Evolutionary conservation across 2,329 filamentous ascomycete species (phyloP).

Genomic region (Hymenoscyphus occultus): DNA sequence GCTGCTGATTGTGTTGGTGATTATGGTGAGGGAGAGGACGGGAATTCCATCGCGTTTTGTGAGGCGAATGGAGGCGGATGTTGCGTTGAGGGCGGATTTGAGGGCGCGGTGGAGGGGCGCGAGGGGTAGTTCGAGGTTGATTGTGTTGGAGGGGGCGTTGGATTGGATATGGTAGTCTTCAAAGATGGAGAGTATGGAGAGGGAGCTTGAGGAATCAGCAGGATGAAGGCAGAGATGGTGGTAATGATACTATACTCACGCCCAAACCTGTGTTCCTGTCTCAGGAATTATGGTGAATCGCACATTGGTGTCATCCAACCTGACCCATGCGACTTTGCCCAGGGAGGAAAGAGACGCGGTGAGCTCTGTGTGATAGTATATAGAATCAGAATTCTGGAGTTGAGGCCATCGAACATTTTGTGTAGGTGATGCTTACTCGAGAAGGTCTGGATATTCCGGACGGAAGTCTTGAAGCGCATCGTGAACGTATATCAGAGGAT

Average conservation of each 20-base stretch:
- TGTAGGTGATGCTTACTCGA: constrained; percentile 47
- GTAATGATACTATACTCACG: constrained; percentile 52
- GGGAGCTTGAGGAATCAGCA: constrained; percentile 45
- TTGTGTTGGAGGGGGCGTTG: constrained; percentile 76
- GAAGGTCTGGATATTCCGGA: constrained; percentile 65
- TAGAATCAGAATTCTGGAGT: constrained; percentile 16
- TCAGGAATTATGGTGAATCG: constrained; percentile 96
- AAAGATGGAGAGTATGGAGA: constrained; percentile 80
- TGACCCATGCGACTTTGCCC: constrained; percentile 43
- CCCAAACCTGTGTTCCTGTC: constrained; percentile 94
- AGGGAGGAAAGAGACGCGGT: constrained; percentile 61
- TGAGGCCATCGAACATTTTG: not conserved
- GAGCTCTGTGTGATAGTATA: constrained; percentile 49
- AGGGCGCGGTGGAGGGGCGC: constrained; percentile 85
- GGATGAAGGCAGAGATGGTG: constrained; percentile 19
- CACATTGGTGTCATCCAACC: constrained; percentile 80
- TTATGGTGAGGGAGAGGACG: constrained; percentile 85
- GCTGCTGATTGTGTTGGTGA: constrained; percentile 62
- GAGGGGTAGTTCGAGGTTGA: constrained; percentile 95
- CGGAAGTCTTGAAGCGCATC: constrained; percentile 65
- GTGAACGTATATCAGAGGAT: constrained; percentile 27
- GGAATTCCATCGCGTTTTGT: constrained; percentile 91
- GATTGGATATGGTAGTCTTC: constrained; percentile 82
- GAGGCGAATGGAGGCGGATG: constrained; percentile 78
- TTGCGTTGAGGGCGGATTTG: constrained; percentile 78